Base-by-base conservation (phyloP, 2,329 filamentous ascomycete species). In the Chaetomiaceae sp. region DNA sequence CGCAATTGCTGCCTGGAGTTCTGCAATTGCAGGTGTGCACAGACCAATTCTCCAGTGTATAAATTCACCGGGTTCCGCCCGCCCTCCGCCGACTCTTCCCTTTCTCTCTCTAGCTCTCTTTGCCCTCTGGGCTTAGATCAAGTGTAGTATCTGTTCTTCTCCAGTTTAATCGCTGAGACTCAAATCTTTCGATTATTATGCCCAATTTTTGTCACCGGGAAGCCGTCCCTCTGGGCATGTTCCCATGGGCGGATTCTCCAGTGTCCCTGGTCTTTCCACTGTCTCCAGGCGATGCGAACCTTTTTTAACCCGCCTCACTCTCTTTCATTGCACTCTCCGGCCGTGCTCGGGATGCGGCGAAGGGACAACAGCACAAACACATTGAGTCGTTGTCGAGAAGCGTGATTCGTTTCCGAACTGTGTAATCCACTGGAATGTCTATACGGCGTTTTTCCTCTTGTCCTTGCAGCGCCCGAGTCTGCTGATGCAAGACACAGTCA, bases 81-180 rank as follows among this genome's bases (percentile, higher is more conserved):
- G 48, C 53, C 59, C 44, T 5, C 20, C 49, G 30, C 55, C 36
- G 8, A 40, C 9, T 11, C 56, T 70, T 71, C 73, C 70, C 72
- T 73, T 73, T 71, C 75, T 77, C 72, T 72, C 73, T 72, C 70
- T 62, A 76, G 73, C 73, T 75, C 73, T 75, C 74, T 77, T 76
- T 75, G 73, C 71, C 71, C 68, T 13, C 81, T n/a, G n/a, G 78
- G 83, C 82, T 88, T 87, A 89, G 86, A 90, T n/a, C n/a, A n/a
- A n/a, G n/a, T n/a, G n/a, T n/a, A n/a, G n/a, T n/a, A n/a, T n/a
- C n/a, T n/a, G n/a, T n/a, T n/a, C n/a, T n/a, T n/a, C n/a, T 90
- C 86, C 89, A 89, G 85, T 90, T 90, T 91, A 90, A 90, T 90
- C 85, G 87, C 87, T 90, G 86, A 86, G 87, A 90, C 79, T 78